Evolutionary conservation across 371 early-diverging fungal species (phyloP), one percentile per base, ranked within the genome.

Genomic region (Zychaea mexicana): DNA sequence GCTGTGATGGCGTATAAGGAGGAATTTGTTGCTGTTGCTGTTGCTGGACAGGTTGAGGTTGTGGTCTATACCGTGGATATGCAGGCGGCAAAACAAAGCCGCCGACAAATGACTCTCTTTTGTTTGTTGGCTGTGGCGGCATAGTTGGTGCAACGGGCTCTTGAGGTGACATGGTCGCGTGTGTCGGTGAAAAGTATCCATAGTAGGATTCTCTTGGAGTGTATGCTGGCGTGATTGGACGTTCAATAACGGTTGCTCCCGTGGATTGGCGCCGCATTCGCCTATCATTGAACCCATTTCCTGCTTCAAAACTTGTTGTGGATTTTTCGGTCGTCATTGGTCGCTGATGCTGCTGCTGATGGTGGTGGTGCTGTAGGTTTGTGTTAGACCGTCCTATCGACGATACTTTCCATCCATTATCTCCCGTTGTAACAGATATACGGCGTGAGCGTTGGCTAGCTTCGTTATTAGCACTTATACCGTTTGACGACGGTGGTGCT

Each of bases 41-140:
- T 0, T 27, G 39, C n/a, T n/a, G n/a, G n/a, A n/a, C n/a, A n/a
- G n/a, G n/a, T n/a, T n/a, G n/a, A n/a, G n/a, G n/a, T 45, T n/a
- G 30, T 39, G n/a, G 24, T 12, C 39, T 39, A 27, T 46, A 27
- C 19, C 26, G 57, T 57, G 57, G 47, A 54, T 54, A 39, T 52
- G 61, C 49, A 13, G 65, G 52, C 12, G 65, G 65, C 3, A 65
- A 4, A 24, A 65, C 65, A 28, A 65, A 65, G 8, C 65, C 65
- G 5, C 65, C 65, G 8, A 65, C 65, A 49, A 65, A 65, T 24
- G 65, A 46, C 13, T 63, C 56, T 30, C 33, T 21, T 49, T 31
- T 63, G 27, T 6, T 49, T 6, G 24, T 49, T 49, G 49, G 36
- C 19, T 10, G 55, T 31, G 55, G 30, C 10, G 28, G 30, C 55